These are phyloP conservation scores for Fusarium sp. DNA, from an alignment of 2,329 filamentous ascomycete species.

Conservation along the genomic window DNA sequence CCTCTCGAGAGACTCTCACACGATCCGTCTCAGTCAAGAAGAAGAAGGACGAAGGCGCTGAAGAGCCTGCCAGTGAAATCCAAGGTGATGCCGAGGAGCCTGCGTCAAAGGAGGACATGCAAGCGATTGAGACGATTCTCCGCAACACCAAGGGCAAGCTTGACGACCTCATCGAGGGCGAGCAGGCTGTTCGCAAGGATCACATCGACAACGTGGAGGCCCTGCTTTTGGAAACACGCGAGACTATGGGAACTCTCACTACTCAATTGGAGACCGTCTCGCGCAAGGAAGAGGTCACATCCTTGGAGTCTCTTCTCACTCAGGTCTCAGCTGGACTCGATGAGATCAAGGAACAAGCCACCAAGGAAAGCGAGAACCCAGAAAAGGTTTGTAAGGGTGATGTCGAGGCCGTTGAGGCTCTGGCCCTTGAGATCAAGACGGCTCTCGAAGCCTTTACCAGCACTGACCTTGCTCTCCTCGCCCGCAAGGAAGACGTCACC, in stretches of 20 bases:
- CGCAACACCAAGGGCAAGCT: conserved; percentile 89
- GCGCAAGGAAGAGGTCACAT: conserved; percentile 81
- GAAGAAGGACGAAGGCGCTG: conserved; percentile 36
- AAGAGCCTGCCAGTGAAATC: conserved; percentile 7
- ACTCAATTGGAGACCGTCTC: conserved; percentile 76
- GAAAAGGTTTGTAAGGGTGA: conserved; percentile 83
- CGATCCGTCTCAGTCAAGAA: conserved; percentile 36
- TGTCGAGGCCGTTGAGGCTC: conserved; percentile 80
- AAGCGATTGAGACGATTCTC: conserved; percentile 90
- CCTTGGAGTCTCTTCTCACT: conserved; percentile 80
- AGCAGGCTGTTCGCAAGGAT: conserved; percentile 75
- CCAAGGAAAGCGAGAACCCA: conserved; percentile 64
- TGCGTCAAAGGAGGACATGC: conserved; percentile 78
- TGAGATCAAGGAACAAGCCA: conserved; percentile 72
- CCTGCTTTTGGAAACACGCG: conserved; percentile 77
- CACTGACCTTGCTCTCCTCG: conserved; percentile 75
- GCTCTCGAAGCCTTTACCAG: conserved; percentile 77
- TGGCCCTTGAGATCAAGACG: conserved; percentile 86
- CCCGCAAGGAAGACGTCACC: conserved; percentile 77
- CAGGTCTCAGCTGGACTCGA: conserved; percentile 81
- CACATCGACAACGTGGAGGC: conserved; percentile 74
- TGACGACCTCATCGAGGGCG: conserved; percentile 80
- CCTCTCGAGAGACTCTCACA: conserved; percentile 46
- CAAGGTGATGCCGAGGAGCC: conserved; percentile 47
- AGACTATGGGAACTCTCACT: conserved; percentile 73